Base-by-base conservation (phyloP, 352 stramenopile species). In the Globisporangium lucens region DNA sequence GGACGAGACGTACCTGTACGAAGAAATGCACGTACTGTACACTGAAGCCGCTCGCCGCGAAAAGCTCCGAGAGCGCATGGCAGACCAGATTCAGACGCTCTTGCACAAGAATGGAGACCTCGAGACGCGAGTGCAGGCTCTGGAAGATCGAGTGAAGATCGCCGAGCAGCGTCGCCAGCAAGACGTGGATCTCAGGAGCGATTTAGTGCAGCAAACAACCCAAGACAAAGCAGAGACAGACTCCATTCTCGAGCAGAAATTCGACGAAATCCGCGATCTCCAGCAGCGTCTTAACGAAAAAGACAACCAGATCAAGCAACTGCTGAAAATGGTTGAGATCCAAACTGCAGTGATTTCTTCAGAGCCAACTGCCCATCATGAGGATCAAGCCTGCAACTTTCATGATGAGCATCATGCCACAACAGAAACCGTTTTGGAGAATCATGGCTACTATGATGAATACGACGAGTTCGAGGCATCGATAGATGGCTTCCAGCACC, bases 21-120 rank as follows among this genome's bases (percentile, higher is more conserved):
- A 76, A 52, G 71, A 80, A 46, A 68, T 80, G 63, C 74, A 80
- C 41, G 59, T 58, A 13, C 52, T 80, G 52, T 77, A 77, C 43
- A 65, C 68, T 0, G 62, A 69, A 29, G 71, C 71, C 30, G 56
- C 71, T 9, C 74, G 58, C 3, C 36, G 58, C 15, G 51, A 68
- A 20, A 58, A 61, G 13, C 66, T 51, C 8, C 47, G 63, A 33
- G 29, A 29, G 15, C 29, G 38, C 41, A 47, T 67, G 41, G n/a
- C 33, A 17, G 17, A 30, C 3, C 33, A 73, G 36, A 30, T 79
- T 3, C 61, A 59, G 7, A 38, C 47, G 9, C 59, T 75, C 4
- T 59, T 53, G 60, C 5, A 17, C 1, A 10, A 63, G 6, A 72
- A 74, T 10, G 67, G 71, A 20, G 38, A 61, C 15, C 36, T 76